Base-by-base conservation (phyloP, 2,329 filamentous ascomycete genomes). In the Calonectria ilicicola region DNA sequence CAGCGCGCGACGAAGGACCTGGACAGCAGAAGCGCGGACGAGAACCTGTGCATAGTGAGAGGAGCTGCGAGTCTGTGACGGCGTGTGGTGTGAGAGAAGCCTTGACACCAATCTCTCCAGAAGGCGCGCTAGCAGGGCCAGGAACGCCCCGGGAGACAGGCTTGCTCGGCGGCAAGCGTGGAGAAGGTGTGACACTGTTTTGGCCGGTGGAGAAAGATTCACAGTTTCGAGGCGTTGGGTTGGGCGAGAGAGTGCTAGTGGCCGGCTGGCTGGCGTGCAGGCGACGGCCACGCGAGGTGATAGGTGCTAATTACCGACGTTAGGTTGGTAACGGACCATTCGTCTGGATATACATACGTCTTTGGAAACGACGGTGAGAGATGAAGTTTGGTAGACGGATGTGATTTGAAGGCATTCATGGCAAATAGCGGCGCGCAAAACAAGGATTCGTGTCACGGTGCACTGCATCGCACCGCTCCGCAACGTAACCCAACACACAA, bases 111-210 rank as follows among this genome's bases (percentile, higher is more conserved):
- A 74, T 72, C 66, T 74, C 65, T 76, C 29, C 46, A 29, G 62
- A 68, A 67, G 67, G 70, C 67, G 70, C 67, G 69, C 72, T 74
- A 72, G 67, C 47, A 69, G 32, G 65, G 49, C 74, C 74, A 77
- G 76, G 76, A 78, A 73, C 72, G 68, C 70, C 76, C 74, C 60
- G 66, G 72, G 68, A 76, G 74, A 68, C 58, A 47, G 66, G 64
- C 72, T 71, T 70, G 68, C 67, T 67, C 67, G 76, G 76, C 75
- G 74, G 75, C 73, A 77, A 75, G 76, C 74, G 76, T 75, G 75
- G 76, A 75, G 76, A 78, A 69, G 62, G 29, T 65, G 70, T 73
- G 69, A 70, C 72, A 76, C 73, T 71, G 60, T 72, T 72, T 38
- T 10, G 65, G 32, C 38, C 64, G 67, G 74, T 73, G 74, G 72